These are phyloP conservation scores for Chrysanthemum lavandulifolium DNA, from an alignment of 129 eudicot species.

Conservation along the genomic window DNA sequence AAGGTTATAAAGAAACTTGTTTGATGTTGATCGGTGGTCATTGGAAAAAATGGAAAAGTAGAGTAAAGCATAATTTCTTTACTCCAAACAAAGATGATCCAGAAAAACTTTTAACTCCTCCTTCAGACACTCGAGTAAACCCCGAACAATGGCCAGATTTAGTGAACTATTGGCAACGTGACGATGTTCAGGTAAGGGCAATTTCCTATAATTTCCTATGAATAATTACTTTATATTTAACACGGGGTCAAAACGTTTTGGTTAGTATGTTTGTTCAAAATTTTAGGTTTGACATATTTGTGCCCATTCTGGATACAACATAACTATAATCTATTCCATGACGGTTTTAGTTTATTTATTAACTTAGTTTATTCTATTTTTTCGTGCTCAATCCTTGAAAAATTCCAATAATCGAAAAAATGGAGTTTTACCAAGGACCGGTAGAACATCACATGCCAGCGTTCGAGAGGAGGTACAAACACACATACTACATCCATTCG, in stretches of 20 bases:
- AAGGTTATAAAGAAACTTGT: not conserved
- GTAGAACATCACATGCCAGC: conserved; percentile 2
- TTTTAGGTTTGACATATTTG: no score
- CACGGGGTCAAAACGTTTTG: no score
- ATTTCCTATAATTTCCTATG: no score
- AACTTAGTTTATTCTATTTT: not conserved
- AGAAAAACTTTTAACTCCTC: not conserved
- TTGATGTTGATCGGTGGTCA: not conserved
- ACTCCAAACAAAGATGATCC: conserved; percentile 1
- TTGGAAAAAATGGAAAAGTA: not conserved
- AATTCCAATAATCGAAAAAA: not conserved
- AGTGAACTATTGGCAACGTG: not conserved
- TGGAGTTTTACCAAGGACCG: not conserved
- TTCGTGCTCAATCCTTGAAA: conserved; percentile 2
- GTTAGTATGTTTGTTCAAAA: no score
- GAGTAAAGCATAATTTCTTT: not conserved
- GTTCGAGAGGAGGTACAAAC: not conserved
- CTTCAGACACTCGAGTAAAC: not conserved
- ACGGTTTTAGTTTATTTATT: no score
- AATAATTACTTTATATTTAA: no score
- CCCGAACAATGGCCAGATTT: not conserved
- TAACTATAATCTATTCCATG: no score
- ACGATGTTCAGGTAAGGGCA: not conserved
- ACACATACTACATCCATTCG: no score
- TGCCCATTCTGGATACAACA: no score